phyloP scores from a whole-genome alignment of 2,329 filamentous ascomycete genomes.

The Pezicula carpinea region DNA sequence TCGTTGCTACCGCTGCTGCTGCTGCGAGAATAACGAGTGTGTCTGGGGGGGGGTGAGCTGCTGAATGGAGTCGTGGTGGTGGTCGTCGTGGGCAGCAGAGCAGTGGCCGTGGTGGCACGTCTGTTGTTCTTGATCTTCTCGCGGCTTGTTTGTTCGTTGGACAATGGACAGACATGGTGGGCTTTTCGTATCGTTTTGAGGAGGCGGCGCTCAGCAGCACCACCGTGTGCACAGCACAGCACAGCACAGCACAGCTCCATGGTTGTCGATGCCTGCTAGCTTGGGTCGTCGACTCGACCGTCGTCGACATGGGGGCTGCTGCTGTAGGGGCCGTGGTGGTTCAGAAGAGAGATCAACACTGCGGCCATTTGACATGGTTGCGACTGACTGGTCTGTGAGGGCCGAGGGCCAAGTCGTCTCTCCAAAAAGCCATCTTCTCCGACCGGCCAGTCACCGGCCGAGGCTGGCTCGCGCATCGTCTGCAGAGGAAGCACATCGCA shows the following conservation, averaged over 20 bases:
- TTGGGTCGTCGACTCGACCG: background rate
- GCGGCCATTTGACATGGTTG: background rate
- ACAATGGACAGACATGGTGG: too few species aligned
- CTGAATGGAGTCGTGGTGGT: background rate
- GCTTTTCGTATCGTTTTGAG: conserved; percentile 1
- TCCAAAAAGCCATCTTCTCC: conserved; percentile 11
- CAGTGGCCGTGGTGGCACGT: background rate
- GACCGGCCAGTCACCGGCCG: conserved; percentile 7
- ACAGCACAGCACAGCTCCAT: too few species aligned
- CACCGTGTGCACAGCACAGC: too few species aligned
- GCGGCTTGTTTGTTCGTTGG: too few species aligned
- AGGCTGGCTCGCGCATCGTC: conserved; percentile 5
- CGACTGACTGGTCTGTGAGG: background rate
- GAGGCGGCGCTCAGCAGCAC: background rate
- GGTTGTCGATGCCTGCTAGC: background rate
- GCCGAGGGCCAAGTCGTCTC: conserved; percentile 7
- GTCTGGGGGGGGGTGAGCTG: background rate
- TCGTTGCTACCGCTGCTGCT: too few species aligned
- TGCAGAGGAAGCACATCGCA: conserved; percentile 26
- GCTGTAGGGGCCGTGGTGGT: background rate
- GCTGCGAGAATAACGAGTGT: background rate
- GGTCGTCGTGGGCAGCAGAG: background rate
- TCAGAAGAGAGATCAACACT: conserved; percentile 3
- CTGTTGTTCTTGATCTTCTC: too few species aligned
- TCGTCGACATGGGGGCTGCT: background rate